Evolutionary conservation across 768 basidiomycete species (phyloP), one percentile per base, ranked within the genome.

Genomic region (Leucocoprinus birnbaumii): DNA sequence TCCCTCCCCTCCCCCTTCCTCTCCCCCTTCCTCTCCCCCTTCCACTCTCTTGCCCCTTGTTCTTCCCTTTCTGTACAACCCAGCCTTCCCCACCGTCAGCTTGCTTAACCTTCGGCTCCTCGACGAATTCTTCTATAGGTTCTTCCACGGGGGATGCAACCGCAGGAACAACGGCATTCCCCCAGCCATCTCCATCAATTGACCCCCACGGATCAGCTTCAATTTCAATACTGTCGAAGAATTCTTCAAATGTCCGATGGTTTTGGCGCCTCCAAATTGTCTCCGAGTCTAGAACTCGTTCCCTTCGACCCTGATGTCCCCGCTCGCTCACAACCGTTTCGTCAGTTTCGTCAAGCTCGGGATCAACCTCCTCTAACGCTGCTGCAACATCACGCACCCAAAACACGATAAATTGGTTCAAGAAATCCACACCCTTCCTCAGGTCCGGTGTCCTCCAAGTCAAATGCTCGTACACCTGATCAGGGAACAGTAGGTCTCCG

Each of bases 351-450:
- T 46, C 44, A n/a, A 34, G 13, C 9, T 19, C 16, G 14, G 10
- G 43, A 7, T 21, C 35, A 16, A 27, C 16, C 51, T 48, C 13
- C 27, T 31, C 47, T 3, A 41, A 2, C 10, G 54, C 54, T 25
- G 40, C 41, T 2, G 47, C 54, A 8, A 49, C 54, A 43, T 55
- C 54, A 21, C 42, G 26, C 10, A 34, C 34, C 54, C 54, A 55
- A 21, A 55, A 55, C 16, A 13, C 25, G 3, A 55, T 41, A 25
- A 55, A 55, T 41, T 27, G 47, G 22, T 49, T 55, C 21, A 55
- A 8, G 21, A 22, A 55, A 43, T 55, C 47, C 24, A 22, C 34
- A 0, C 31, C 47, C 14, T 24, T 48, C 54, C 54, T 48, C 38
- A 35, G 47, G 26, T 55, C 47, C 11, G 47, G 40, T 1, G 16